These are phyloP conservation scores for Yarrowia sp. DNA, from an alignment of 805 yeast genomes.

Conservation along the genomic window DNA sequence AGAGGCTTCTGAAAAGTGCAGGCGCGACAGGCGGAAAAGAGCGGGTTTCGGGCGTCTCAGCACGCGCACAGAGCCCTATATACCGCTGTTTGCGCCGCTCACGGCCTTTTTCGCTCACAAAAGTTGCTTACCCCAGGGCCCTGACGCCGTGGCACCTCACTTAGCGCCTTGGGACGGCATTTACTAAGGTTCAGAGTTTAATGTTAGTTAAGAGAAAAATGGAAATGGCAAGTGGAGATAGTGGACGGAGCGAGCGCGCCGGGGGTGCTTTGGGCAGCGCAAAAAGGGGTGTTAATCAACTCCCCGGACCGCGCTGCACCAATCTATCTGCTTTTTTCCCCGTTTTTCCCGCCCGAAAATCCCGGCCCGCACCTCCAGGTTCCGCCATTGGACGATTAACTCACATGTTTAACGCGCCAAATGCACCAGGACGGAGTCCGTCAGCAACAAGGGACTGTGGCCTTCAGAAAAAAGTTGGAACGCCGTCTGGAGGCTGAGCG, in stretches of 20 bases:
- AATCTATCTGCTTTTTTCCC: too few species aligned
- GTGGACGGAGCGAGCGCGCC: neutral
- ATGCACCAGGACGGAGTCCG: neutral
- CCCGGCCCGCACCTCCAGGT: too few species aligned
- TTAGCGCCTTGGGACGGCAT: conserved; percentile 27
- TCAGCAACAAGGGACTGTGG: neutral
- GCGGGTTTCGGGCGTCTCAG: too few species aligned
- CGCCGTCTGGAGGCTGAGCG: neutral
- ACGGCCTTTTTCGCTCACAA: too few species aligned
- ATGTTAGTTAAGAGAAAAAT: neutral
- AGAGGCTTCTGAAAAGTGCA: too few species aligned
- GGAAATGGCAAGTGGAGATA: conserved; percentile 6
- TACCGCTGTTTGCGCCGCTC: too few species aligned
- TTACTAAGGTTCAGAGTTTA: conserved; percentile 21
- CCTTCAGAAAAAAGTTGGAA: neutral
- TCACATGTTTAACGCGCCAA: conserved; percentile 16
- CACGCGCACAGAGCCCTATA: too few species aligned
- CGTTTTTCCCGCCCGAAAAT: neutral
- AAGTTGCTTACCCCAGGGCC: conserved; percentile 24
- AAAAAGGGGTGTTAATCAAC: too few species aligned
- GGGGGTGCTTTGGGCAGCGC: too few species aligned
- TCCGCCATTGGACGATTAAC: conserved; percentile 11
- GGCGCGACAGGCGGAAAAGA: too few species aligned
- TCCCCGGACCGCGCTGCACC: too few species aligned
- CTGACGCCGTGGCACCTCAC: conserved; percentile 27